Evolutionary conservation across 202 grass and related monocot species (phyloP).

Genomic region (Schoenoplectus tabernaemontani): DNA sequence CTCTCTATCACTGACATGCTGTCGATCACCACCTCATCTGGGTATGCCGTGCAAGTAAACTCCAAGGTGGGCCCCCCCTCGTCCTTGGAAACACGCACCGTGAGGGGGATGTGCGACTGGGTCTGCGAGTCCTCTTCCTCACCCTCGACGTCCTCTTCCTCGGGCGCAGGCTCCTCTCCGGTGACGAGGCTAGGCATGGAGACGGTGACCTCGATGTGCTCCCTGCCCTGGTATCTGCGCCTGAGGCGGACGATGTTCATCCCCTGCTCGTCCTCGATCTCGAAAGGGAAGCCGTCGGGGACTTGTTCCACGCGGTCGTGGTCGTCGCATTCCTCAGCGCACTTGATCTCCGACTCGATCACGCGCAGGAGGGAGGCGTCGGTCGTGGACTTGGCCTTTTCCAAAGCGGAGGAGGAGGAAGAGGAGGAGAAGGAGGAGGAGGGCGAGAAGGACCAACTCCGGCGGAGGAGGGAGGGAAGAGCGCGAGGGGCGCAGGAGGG

Average conservation of each 20-base stretch:
- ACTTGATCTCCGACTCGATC: slow-evolving; percentile 79
- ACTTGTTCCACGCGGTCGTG: slow-evolving; percentile 63
- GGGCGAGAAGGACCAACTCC: neutral
- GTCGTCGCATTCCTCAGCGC: slow-evolving; percentile 71
- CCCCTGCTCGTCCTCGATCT: slow-evolving; percentile 54
- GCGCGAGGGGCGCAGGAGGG: slow-evolving; percentile 22
- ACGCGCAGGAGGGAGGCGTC: slow-evolving; percentile 54
- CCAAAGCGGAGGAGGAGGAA: slow-evolving; percentile 36
- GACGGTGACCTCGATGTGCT: slow-evolving; percentile 53
- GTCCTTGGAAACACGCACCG: slow-evolving; percentile 49
- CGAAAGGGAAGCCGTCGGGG: slow-evolving; percentile 61
- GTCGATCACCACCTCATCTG: slow-evolving; percentile 72
- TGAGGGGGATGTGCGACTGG: slow-evolving; percentile 54
- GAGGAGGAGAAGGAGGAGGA: slow-evolving; percentile 19
- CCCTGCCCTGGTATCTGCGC: slow-evolving; percentile 47
- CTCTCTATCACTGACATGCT: slow-evolving; percentile 55
- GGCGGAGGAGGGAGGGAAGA: slow-evolving; percentile 35
- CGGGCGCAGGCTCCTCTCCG: slow-evolving; percentile 60
- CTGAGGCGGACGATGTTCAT: slow-evolving; percentile 37
- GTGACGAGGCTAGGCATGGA: slow-evolving; percentile 79
- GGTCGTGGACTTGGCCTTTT: slow-evolving; percentile 29
- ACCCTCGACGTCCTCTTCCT: slow-evolving; percentile 1
- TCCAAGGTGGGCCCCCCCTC: slow-evolving; percentile 36
- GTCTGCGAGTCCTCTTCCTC: slow-evolving; percentile 21
- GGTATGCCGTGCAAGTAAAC: slow-evolving; percentile 69